These are phyloP conservation scores for Kodamaea anthophila DNA, from an alignment of 1,139 yeast genomes.

Conservation along the genomic window DNA sequence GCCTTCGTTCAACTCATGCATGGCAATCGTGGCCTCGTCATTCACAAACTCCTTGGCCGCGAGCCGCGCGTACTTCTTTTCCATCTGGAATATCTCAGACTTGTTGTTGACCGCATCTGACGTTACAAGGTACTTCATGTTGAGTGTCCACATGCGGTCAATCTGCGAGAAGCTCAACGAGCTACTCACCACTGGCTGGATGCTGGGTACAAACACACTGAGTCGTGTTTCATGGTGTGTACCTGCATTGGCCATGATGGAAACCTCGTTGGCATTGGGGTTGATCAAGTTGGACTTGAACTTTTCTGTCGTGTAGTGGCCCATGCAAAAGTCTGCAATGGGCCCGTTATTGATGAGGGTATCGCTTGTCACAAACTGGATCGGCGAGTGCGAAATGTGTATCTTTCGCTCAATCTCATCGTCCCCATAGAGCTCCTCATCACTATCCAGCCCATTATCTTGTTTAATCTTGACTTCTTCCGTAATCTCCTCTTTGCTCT, in stretches of 20 bases:
- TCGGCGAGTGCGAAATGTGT: conserved; percentile 21
- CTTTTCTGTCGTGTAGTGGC: conserved; percentile 51
- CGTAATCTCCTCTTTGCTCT: conserved; percentile 1
- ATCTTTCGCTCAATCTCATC: conserved; percentile 18
- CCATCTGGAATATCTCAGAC: conserved; percentile 69
- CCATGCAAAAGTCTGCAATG: conserved; percentile 61
- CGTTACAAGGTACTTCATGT: conserved; percentile 56
- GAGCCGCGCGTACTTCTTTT: conserved; percentile 59
- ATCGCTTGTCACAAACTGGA: conserved; percentile 46
- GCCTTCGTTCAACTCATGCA: conserved; percentile 55
- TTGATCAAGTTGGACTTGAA: conserved; percentile 57
- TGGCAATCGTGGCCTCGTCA: conserved; percentile 59
- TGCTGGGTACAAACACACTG: conserved; percentile 55
- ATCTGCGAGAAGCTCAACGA: conserved; percentile 72
- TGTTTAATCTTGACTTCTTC: conserved; percentile 19
- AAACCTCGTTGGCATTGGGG: conserved; percentile 60
- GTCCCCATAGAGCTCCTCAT: conserved; percentile 31
- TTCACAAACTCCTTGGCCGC: conserved; percentile 60
- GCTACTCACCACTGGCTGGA: conserved; percentile 60
- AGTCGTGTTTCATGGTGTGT: conserved; percentile 49
- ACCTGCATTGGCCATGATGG: conserved; percentile 70
- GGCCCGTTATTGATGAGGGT: conserved; percentile 68
- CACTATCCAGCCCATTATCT: conserved; percentile 10
- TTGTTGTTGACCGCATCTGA: conserved; percentile 61
- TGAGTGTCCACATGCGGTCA: conserved; percentile 68